Evolutionary conservation across 345 rosid genomes (phyloP).

Genomic region (Theobroma cacao): DNA sequence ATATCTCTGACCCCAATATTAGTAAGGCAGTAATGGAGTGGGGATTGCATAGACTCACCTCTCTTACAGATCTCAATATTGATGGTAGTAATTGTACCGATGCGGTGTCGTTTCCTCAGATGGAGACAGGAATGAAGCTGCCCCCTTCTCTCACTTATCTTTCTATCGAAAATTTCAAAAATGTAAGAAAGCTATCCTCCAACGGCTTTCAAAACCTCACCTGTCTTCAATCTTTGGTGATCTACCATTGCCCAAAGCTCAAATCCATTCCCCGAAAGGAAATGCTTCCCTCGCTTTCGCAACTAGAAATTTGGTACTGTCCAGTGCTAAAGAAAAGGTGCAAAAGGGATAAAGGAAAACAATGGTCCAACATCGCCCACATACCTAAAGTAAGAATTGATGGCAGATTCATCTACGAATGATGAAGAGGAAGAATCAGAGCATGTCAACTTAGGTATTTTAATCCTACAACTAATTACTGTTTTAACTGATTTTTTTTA

Average conservation of each 20-base stretch:
- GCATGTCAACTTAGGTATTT: neutral
- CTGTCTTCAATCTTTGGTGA: neutral
- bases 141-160: neutral
- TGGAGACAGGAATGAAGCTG: too few relatives aligned
- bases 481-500: too few relatives aligned
- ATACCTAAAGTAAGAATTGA: neutral
- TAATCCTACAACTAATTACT: neutral
- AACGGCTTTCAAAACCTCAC: neutral
- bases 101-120: neutral
- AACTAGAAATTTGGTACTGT: accelerated
- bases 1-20: neutral
- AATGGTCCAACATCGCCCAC: neutral
- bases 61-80: neutral
- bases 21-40: neutral
- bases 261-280: neutral
- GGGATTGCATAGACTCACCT: neutral
- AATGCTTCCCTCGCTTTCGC: neutral
- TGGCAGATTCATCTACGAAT: neutral
- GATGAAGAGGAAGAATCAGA: neutral
- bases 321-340: neutral
- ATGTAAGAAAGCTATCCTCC: neutral
- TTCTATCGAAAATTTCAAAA: neutral
- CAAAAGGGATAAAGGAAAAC: neutral
- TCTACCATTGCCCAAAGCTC: neutral
- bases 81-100: neutral